Evolutionary conservation across 2,329 filamentous ascomycete species (phyloP), one percentile per base, ranked within the genome.

Genomic region (Pleoardoris graminearum): DNA sequence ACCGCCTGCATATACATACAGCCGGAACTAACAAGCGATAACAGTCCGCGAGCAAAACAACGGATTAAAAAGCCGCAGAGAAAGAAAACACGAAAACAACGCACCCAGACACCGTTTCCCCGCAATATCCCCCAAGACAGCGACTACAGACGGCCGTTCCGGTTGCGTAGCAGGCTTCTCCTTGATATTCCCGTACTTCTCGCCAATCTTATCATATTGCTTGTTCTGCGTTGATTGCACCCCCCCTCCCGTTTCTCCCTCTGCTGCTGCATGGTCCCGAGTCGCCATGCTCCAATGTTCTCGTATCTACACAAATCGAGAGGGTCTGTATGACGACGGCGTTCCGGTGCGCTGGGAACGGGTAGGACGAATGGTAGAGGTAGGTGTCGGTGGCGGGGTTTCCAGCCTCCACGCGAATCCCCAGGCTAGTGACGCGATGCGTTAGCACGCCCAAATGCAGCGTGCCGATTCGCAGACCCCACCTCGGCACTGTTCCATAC

Each of bases 181-280:
- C 37, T 66, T 63, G 52, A 68, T 66, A 14, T 37, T 39, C 32
- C 65, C 58, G 43, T 70, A 68, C n/a, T 53, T 55, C 10, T 49
- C 57, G 3, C 67, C 66, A 39, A 68, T 70, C 33, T 57, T 37
- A 47, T 70, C 66, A 41, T 70, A 70, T 49, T 70, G 67, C 19
- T 58, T 68, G 22, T 70, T 68, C 51, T 70, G 67, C 23, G 62
- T 70, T n/a, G 45, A 49, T 12, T 14, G 12, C 21, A 21, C 23
- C 7, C 32, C 7, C 16, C 4, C 48, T 14, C 16, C 30, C 35
- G 11, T 4, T 46, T 7, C 36, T 3, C 10, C 30, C 16, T 10
- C 4, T 14, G n/a, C 16, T 2, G 12, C 12, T 11, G 45, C 22
- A 12, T 22, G 3, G 2, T 27, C 17, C 35, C 10, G 25, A 19